Conservation (phyloP, 345 rosid species). For the Erodium maritimum region DNA sequence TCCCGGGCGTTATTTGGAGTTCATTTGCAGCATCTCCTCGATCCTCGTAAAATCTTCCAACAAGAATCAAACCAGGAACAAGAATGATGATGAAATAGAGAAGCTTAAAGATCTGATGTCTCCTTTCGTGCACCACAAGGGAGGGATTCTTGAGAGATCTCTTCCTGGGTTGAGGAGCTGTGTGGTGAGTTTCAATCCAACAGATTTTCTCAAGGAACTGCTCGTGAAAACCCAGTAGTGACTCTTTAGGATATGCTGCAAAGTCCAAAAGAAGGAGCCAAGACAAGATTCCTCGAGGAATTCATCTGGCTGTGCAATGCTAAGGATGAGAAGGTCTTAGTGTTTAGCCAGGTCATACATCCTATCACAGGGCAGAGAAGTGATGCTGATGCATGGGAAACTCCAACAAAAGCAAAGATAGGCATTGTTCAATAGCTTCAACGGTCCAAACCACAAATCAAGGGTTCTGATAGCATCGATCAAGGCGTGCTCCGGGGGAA, state of each 20-base stretch:
- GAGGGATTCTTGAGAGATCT: constrained; percentile 34
- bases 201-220: constrained; percentile 29
- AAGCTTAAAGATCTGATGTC: constrained; percentile 26
- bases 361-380: constrained; percentile 37
- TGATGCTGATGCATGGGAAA: constrained; percentile 41
- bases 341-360: constrained; percentile 49
- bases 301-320: constrained; percentile 34
- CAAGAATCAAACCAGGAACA: constrained; percentile 19
- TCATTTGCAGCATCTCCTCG: constrained; percentile 24
- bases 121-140: constrained; percentile 67
- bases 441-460: constrained; percentile 31
- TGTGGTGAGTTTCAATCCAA: constrained; percentile 41
- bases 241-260: constrained; percentile 26
- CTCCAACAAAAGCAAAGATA: constrained; percentile 30
- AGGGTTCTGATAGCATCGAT: constrained; percentile 70
- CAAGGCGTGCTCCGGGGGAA: constrained; percentile 67
- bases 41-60: constrained; percentile 1
- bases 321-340: constrained; percentile 47
- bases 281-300: constrained; percentile 44
- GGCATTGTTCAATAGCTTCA: constrained; percentile 35
- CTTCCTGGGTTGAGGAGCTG: constrained; percentile 62
- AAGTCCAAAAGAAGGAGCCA: constrained; percentile 34
- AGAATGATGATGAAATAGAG: constrained; percentile 14
- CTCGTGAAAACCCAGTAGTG: constrained; percentile 17
- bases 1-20: constrained; percentile 60